Conservation (phyloP, 305 asterid species). For the Lippia alba region DNA sequence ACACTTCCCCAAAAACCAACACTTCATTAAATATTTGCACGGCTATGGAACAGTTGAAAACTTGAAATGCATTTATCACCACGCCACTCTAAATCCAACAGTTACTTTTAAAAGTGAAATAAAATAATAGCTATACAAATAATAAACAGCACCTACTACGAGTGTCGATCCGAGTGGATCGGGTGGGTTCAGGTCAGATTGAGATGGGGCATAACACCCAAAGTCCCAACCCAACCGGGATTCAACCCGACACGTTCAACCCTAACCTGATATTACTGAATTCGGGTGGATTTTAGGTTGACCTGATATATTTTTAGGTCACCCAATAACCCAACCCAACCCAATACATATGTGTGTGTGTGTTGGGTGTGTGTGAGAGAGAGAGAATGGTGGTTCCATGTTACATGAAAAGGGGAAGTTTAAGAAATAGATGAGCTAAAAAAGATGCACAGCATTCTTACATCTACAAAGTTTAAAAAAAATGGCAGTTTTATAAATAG, state of each 20-base stretch:
- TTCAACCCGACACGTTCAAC: too few species aligned
- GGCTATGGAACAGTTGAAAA: conserved; percentile 32
- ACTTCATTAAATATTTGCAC: conserved; percentile 26
- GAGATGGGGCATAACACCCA: too few species aligned
- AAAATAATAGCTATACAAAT: conserved; percentile 25
- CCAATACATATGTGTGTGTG: too few species aligned
- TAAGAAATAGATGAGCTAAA: conserved; percentile 3
- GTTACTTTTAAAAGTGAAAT: background rate
- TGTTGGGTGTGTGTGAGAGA: background rate
- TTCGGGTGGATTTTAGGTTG: too few species aligned
- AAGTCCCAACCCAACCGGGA: too few species aligned
- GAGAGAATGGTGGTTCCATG: background rate
- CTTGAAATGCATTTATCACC: conserved; percentile 33
- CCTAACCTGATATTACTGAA: too few species aligned
- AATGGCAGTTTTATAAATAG: conserved; percentile 7
- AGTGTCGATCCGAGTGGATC: too few species aligned
- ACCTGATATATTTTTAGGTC: too few species aligned
- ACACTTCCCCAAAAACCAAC: conserved; percentile 19
- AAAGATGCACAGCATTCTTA: background rate
- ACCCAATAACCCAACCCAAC: too few species aligned
- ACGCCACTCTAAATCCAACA: background rate
- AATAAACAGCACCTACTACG: conserved; percentile 27
- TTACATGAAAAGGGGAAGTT: background rate
- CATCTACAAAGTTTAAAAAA: background rate
- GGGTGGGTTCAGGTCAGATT: too few species aligned